These are phyloP conservation scores for Amphicarpaea edgeworthii DNA, from an alignment of 306 rosid genomes.

Conservation along the genomic window DNA sequence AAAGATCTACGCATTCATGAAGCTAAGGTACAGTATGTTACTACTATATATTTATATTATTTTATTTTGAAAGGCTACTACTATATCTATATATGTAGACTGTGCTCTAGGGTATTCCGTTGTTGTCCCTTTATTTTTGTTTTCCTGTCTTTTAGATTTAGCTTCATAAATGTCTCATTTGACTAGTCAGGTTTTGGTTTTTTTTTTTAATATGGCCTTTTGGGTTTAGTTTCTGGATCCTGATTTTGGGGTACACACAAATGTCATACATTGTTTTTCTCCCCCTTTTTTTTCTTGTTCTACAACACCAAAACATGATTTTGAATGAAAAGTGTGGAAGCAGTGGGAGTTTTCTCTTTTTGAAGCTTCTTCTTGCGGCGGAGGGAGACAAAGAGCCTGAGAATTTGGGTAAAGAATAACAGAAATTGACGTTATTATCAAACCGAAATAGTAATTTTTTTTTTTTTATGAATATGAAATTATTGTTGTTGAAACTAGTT, in stretches of 20 bases:
- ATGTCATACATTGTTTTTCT: not conserved
- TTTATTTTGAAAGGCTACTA: too few species aligned
- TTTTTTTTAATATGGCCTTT: not conserved
- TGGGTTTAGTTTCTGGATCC: not conserved
- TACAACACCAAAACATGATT: not conserved
- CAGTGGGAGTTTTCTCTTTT: not conserved
- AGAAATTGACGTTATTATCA: not conserved
- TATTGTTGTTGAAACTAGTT: not conserved
- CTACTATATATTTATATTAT: too few species aligned
- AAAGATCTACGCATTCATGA: slow-evolving; percentile 1
- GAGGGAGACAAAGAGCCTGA: not conserved
- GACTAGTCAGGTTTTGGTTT: slow-evolving; percentile 1
- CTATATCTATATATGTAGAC: not conserved
- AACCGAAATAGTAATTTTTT: not conserved
- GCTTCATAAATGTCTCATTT: not conserved
- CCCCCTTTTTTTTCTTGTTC: not conserved
- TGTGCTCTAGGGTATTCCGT: not conserved
- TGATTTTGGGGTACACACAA: not conserved
- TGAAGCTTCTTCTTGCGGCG: not conserved
- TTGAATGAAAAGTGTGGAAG: not conserved
- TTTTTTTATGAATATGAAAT: not conserved
- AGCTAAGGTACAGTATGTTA: slow-evolving; percentile 2
- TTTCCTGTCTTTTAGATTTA: not conserved
- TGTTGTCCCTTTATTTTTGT: too few species aligned
- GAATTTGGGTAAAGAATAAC: not conserved